Conservation (phyloP, 306 rosid genomes). For the Chamaecrista fasciculata region DNA sequence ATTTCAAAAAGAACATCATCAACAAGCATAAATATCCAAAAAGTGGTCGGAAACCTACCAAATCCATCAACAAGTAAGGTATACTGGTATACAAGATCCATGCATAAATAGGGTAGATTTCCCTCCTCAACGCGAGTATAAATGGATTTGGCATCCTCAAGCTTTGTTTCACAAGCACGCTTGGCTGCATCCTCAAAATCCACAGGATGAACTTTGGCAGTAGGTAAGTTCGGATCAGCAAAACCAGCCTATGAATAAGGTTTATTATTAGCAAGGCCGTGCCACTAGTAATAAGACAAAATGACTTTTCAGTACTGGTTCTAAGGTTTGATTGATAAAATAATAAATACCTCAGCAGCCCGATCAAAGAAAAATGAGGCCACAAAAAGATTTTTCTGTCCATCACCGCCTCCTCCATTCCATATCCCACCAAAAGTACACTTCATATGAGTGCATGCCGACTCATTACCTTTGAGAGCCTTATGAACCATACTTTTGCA, state of each 20-base stretch:
- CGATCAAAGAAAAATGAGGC: constrained; percentile 98
- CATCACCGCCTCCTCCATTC: constrained; percentile 96
- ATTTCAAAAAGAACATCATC: constrained; percentile 3
- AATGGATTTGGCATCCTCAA: constrained; percentile 52
- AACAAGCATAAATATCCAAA: neutral
- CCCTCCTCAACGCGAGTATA: constrained; percentile 51
- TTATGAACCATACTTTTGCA: constrained; percentile 58
- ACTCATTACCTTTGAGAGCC: constrained; percentile 73
- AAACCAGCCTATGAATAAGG: constrained; percentile 64
- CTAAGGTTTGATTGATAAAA: constrained; percentile 7
- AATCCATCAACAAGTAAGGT: constrained; percentile 78
- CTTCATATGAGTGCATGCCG: constrained; percentile 75
- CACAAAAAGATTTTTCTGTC: constrained; percentile 81
- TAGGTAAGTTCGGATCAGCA: constrained; percentile 59
- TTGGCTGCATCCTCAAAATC: constrained; percentile 74
- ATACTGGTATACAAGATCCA: constrained; percentile 88
- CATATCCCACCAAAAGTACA: constrained; percentile 91
- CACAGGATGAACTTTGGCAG: constrained; percentile 57
- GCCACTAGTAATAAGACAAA: neutral
- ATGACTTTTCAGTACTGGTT: neutral
- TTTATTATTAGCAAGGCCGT: constrained; percentile 20
- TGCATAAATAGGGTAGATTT: constrained; percentile 76
- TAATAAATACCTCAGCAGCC: constrained; percentile 74
- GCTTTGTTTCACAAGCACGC: constrained; percentile 71
- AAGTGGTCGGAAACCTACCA: constrained; percentile 43